Base-by-base conservation (phyloP, 2,329 filamentous ascomycete species). In the Neopestalotiopsis clavispora region DNA sequence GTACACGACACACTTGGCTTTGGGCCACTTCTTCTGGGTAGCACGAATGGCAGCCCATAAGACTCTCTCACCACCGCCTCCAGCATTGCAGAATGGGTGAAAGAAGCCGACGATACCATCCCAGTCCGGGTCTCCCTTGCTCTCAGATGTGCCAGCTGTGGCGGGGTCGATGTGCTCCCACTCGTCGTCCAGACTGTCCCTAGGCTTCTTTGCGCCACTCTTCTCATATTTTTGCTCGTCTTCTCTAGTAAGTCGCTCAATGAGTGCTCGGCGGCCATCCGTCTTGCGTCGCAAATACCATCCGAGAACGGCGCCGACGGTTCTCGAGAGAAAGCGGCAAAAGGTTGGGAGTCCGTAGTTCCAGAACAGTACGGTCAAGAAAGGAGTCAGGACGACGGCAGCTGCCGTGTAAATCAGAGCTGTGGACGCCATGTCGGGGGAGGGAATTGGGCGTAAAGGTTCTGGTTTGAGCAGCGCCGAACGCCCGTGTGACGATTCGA, bases 31-130 rank as follows among this genome's bases (percentile, higher is more conserved):
- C 75, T 91, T 88, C 81, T 98, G 96, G 2, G 94, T 98, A 56
- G 95, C 94, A 70, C 94, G 90, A 70, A 99, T 93, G 12, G 96
- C 96, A 68, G 95, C 95, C 94, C 97, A 99, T 32, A 99, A 89
- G 58, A 99, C 96, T 79, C 96, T 88, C 82, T 99, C 96, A 71
- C 96, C 96, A 70, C 96, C 96, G 34, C 96, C 96, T 67, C 96
- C 96, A 65, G 96, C 96, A 83, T 99, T 98, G 81, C 96, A 98
- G 80, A 98, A 99, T 1, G 96, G 96, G 80, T 99, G 96, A 78
- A 99, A 97, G 86, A 99, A 98, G 61, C 94, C 96, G 71, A 98
- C 89, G 66, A 98, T 90, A 40, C 95, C 95, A 71, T 91, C 86
- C 93, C 93, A 98, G 60, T 92, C 86, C 72, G 87, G 84, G 69